Conservation (phyloP, 1,139 yeast species). For the Hyphopichia buzzinii region DNA sequence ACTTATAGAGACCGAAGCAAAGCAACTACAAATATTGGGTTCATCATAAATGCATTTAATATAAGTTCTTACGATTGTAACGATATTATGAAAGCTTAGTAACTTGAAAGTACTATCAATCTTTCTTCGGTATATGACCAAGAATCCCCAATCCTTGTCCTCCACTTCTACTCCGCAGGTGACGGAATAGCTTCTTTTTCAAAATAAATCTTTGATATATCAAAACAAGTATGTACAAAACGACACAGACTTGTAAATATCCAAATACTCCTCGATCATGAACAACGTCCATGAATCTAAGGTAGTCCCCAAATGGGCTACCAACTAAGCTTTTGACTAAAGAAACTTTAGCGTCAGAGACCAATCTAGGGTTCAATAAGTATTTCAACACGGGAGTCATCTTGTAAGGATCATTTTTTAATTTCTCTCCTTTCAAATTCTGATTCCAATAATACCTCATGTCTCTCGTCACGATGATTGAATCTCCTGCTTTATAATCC, state of each 20-base stretch:
- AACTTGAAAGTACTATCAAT: too few relatives aligned
- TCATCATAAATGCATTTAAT: slow-evolving; percentile 4
- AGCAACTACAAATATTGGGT: slow-evolving; percentile 28
- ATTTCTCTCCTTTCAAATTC: slow-evolving; percentile 23
- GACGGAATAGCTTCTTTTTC: neutral
- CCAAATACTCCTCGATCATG: slow-evolving; percentile 48
- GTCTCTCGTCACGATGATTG: slow-evolving; percentile 32
- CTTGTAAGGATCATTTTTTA: slow-evolving; percentile 28
- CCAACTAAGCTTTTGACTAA: slow-evolving; percentile 28
- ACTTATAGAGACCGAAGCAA: slow-evolving; percentile 42
- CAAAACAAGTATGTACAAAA: neutral
- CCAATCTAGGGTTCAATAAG: slow-evolving; percentile 29
- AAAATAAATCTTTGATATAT: neutral
- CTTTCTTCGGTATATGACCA: slow-evolving; percentile 9
- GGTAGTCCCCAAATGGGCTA: slow-evolving; percentile 40
- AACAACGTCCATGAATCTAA: slow-evolving; percentile 43
- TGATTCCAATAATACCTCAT: slow-evolving; percentile 34
- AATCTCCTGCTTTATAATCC: slow-evolving; percentile 43
- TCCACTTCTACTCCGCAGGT: neutral
- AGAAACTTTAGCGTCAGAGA: slow-evolving; percentile 8
- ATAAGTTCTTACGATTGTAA: too few relatives aligned
- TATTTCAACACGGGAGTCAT: slow-evolving; percentile 29
- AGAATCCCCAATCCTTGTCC: slow-evolving; percentile 14
- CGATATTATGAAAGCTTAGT: too few relatives aligned
- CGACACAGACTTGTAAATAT: slow-evolving; percentile 27